Conservation (phyloP, 176 grass and related monocot species). For the Aegilops speltoides region DNA sequence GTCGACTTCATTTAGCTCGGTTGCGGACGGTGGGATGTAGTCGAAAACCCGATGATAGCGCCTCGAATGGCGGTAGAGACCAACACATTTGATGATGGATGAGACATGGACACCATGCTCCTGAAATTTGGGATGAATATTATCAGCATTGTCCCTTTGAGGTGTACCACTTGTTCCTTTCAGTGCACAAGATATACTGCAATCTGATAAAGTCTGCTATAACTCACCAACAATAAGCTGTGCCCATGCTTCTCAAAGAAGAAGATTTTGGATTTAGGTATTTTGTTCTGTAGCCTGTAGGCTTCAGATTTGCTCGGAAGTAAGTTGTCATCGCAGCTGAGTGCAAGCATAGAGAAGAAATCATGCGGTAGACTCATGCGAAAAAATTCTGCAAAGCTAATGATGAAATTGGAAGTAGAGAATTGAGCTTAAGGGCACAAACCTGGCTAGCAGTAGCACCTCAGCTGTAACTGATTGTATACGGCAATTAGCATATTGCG, state of each 20-base stretch:
- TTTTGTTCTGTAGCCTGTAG: slow-evolving; percentile 47
- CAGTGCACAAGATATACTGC: not conserved
- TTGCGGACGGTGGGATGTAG: slow-evolving; percentile 58
- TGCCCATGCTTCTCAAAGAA: slow-evolving; percentile 70
- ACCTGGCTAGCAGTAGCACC: slow-evolving; percentile 58
- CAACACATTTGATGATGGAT: slow-evolving; percentile 60
- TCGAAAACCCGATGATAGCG: slow-evolving; percentile 50
- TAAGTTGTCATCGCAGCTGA: slow-evolving; percentile 57
- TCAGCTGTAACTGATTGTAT: slow-evolving; percentile 55
- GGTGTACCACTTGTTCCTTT: not conserved
- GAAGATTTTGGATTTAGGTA: slow-evolving; percentile 55
- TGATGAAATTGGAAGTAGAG: not conserved
- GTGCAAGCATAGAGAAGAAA: slow-evolving; percentile 23
- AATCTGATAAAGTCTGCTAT: not conserved
- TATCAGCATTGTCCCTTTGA: not conserved
- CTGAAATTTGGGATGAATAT: slow-evolving; percentile 32
- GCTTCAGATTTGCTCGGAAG: slow-evolving; percentile 74
- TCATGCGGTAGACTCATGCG: not conserved
- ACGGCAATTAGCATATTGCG: slow-evolving; percentile 47
- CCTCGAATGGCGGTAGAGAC: slow-evolving; percentile 51
- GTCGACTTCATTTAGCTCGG: slow-evolving; percentile 46
- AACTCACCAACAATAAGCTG: slow-evolving; percentile 63
- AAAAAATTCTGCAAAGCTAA: not conserved
- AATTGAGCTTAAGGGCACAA: not conserved
- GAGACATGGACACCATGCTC: slow-evolving; percentile 63